phyloP scores from a whole-genome alignment of 805 yeast species.

The Scheffersomyces amazonensis region DNA sequence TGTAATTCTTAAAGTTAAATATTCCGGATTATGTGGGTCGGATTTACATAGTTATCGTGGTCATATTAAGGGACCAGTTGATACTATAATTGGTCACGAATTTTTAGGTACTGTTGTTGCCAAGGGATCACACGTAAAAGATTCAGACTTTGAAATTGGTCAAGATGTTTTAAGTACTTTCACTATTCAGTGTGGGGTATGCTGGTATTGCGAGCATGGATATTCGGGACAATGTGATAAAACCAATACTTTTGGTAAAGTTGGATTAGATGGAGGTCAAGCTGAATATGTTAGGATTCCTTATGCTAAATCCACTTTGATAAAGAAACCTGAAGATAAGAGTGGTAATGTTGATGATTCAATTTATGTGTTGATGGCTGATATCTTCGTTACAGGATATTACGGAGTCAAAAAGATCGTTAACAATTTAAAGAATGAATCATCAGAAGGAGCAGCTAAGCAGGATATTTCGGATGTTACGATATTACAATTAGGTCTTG shows the following conservation, averaged over 20 bases:
- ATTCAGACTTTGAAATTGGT: constrained; percentile 35
- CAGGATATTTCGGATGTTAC: constrained; percentile 23
- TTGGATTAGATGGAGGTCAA: constrained; percentile 58
- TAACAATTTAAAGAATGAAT: constrained; percentile 32
- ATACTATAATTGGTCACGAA: constrained; percentile 52
- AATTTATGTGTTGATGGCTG: constrained; percentile 56
- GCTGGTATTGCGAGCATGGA: constrained; percentile 58
- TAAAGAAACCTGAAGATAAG: constrained; percentile 34
- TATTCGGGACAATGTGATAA: constrained; percentile 52
- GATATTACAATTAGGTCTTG: constrained; percentile 55
- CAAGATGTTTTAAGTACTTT: constrained; percentile 47
- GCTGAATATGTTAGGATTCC: constrained; percentile 64
- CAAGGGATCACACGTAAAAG: constrained; percentile 28
- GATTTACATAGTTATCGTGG: constrained; percentile 57
- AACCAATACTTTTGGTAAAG: constrained; percentile 57
- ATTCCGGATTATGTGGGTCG: constrained; percentile 53
- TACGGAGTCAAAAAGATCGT: constrained; percentile 53
- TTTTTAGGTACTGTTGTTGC: constrained; percentile 42
- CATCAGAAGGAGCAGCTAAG: constrained; percentile 15
- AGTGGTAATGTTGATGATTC: constrained; percentile 34
- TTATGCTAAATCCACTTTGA: constrained; percentile 49
- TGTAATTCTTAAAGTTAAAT: constrained; percentile 46
- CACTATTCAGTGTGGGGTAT: constrained; percentile 58
- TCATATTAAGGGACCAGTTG: constrained; percentile 37
- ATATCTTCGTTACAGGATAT: constrained; percentile 63